Evolutionary conservation across 805 yeast genomes (phyloP).

Genomic region (Teunomyces funiuensis): DNA sequence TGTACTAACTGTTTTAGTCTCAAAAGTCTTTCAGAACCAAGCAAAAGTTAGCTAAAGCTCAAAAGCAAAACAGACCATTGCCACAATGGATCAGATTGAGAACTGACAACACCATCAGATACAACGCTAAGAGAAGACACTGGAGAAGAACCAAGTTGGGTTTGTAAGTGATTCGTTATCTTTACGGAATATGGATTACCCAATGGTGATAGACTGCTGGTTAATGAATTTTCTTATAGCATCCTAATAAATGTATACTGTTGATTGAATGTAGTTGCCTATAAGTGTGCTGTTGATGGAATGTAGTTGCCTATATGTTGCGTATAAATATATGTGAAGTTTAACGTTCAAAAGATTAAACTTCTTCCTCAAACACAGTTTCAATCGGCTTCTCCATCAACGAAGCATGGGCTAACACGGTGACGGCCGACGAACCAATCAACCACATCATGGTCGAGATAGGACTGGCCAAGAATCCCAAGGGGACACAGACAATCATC

Average conservation of each 20-base stretch:
- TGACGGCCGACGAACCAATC: slow-evolving; percentile 76
- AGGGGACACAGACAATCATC: slow-evolving; percentile 71
- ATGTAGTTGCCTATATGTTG: no score
- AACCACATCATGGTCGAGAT: slow-evolving; percentile 89
- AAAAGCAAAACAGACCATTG: slow-evolving; percentile 98
- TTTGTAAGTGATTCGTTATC: slow-evolving; percentile 56
- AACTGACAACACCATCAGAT: slow-evolving; percentile 96
- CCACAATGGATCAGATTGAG: slow-evolving; percentile 99
- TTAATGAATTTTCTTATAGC: slow-evolving; percentile 5
- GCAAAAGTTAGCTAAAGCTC: slow-evolving; percentile 98
- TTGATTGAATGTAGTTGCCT: no score
- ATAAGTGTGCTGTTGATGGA: no score
- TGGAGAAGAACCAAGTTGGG: slow-evolving; percentile 99
- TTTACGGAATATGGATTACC: slow-evolving; percentile 5
- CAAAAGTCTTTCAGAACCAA: slow-evolving; percentile 95
- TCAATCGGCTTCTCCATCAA: slow-evolving; percentile 95
- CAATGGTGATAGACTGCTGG: slow-evolving; percentile 5
- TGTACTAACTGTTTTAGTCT: slow-evolving; percentile 54
- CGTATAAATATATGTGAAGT: no score
- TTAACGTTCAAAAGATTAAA: no score
- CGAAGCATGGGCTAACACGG: slow-evolving; percentile 83
- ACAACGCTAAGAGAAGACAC: slow-evolving; percentile 99
- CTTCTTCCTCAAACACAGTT: slow-evolving; percentile 86
- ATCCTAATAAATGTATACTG: slow-evolving; percentile 6
- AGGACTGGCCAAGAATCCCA: slow-evolving; percentile 87